These are phyloP conservation scores for Chlamydomonas sp. DNA, from an alignment of 139 green algal genomes.

Conservation along the genomic window DNA sequence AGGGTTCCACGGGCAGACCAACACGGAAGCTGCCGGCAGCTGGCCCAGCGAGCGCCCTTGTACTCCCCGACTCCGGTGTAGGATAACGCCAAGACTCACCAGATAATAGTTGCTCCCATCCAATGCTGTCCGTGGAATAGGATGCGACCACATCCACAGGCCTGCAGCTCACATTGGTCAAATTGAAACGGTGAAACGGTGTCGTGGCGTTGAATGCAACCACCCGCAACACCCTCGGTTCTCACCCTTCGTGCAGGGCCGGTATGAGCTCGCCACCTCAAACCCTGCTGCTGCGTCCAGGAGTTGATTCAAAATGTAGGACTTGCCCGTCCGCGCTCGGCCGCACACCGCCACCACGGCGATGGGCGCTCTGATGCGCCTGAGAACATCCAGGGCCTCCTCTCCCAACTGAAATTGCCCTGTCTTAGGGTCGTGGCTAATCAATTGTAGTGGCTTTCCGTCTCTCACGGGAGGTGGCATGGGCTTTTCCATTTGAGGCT, in stretches of 20 bases:
- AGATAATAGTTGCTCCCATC: constrained; percentile 86
- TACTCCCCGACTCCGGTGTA: not conserved
- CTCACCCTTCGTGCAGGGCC: constrained; percentile 91
- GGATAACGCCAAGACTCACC: not conserved
- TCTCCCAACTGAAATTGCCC: constrained; percentile 82
- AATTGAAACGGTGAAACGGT: too few species aligned
- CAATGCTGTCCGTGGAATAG: constrained; percentile 64
- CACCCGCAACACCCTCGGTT: too few species aligned
- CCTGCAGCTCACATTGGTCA: constrained; percentile 41
- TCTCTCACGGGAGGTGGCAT: not conserved
- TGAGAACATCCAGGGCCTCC: constrained; percentile 77
- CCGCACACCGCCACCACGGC: constrained; percentile 92
- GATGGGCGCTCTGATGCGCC: constrained; percentile 72
- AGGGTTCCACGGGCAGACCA: not conserved
- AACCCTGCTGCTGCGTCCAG: constrained; percentile 73
- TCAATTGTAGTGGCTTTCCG: constrained; percentile 59
- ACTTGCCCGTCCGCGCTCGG: constrained; percentile 91
- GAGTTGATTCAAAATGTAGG: constrained; percentile 94
- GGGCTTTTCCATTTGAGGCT: not conserved
- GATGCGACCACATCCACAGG: constrained; percentile 96
- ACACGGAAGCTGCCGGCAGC: too few species aligned
- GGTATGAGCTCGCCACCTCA: constrained; percentile 72
- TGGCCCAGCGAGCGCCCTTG: not conserved
- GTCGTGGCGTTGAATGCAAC: too few species aligned
- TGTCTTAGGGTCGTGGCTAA: constrained; percentile 61